Conservation (phyloP, 176 grass and related monocot species). For the Ananas comosus region DNA sequence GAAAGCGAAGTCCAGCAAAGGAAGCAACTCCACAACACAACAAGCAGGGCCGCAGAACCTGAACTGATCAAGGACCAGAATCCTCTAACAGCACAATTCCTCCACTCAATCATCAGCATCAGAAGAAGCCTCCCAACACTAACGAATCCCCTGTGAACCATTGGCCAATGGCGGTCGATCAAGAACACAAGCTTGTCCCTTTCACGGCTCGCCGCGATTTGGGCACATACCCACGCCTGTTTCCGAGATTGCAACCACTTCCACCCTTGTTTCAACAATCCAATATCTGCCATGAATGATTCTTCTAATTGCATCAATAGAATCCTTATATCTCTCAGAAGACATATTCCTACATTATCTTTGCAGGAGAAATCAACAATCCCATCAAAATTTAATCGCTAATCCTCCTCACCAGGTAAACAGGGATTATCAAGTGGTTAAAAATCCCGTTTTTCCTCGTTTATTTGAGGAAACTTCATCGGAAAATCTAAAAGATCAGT, state of each 20-base stretch:
- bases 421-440: not conserved
- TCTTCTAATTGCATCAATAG: not conserved
- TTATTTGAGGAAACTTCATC: not conserved
- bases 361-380: not conserved
- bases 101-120: constrained; percentile 51
- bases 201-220: constrained; percentile 32
- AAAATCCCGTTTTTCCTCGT: not conserved
- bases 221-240: constrained; percentile 50
- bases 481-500: too few relatives aligned
- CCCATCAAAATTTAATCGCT: not conserved
- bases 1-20: constrained; percentile 63
- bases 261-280: constrained; percentile 90
- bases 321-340: not conserved
- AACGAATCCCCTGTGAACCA: constrained; percentile 49
- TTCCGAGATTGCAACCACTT: constrained; percentile 67
- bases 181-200: constrained; percentile 53
- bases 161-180: constrained; percentile 82
- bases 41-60: constrained; percentile 69
- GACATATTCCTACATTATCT: not conserved
- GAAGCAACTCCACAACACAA: constrained; percentile 87
- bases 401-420: not conserved
- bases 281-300: constrained; percentile 55
- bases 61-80: constrained; percentile 48
- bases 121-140: constrained; percentile 38
- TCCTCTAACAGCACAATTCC: constrained; percentile 40